A percentile compares a stretch with the other conserved stretches of the same genome.
Conservation (phyloP, 768 basidiomycete species). For the Kondoa subrosea region DNA sequence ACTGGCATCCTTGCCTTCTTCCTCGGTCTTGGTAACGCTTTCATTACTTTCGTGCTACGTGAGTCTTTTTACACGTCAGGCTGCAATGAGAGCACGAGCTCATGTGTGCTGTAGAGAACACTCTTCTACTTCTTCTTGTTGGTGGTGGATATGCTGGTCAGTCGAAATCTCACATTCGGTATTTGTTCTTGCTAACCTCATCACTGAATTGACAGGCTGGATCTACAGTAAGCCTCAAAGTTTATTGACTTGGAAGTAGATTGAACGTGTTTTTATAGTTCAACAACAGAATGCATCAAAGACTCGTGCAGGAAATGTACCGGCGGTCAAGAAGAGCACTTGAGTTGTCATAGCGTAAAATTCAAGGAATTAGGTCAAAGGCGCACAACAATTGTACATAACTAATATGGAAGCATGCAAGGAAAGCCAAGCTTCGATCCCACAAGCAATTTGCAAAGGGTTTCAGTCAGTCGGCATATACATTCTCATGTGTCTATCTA, state of each 20-base stretch:
- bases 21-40: not conserved
- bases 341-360: too few relatives aligned
- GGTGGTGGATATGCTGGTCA: not conserved
- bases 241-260: too few relatives aligned
- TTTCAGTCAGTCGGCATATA: not conserved
- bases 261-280: too few relatives aligned
- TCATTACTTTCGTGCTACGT: constrained; percentile 2
- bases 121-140: not conserved
- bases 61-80: not conserved
- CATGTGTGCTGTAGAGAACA: not conserved
- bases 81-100: not conserved
- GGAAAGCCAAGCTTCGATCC: not conserved
- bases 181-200: too few relatives aligned
- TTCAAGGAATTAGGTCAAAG: too few relatives aligned
- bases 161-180: not conserved
- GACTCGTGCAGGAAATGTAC: not conserved
- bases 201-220: too few relatives aligned
- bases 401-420: not conserved
- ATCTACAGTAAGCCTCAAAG: too few relatives aligned
- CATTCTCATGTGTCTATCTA: constrained; percentile 2
- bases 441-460: too few relatives aligned
- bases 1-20: constrained; percentile 1
- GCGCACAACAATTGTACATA: too few relatives aligned
- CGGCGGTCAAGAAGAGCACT: not conserved
- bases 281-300: not conserved